phyloP scores from a whole-genome alignment of 2,329 filamentous ascomycete species.

The Neoascochyta sp. region DNA sequence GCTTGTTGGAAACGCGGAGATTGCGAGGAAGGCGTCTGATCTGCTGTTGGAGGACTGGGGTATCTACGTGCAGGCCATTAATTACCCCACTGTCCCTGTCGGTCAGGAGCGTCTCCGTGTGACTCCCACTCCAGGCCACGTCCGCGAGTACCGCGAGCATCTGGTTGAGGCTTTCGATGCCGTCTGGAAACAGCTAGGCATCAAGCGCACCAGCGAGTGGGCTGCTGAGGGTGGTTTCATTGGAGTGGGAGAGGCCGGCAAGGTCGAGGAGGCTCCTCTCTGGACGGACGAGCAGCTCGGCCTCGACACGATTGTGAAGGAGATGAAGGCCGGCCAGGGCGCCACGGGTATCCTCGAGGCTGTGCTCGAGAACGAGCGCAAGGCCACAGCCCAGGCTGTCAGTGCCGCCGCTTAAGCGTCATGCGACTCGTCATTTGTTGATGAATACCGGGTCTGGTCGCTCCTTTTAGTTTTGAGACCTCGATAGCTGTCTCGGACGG shows the following conservation, averaged over 20 bases:
- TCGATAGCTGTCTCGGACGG: constrained; percentile 6
- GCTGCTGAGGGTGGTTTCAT: constrained; percentile 87
- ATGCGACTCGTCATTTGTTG: background rate
- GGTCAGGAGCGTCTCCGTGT: constrained; percentile 96
- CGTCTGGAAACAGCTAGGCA: constrained; percentile 83
- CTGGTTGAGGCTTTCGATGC: constrained; percentile 78
- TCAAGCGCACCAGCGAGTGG: constrained; percentile 94
- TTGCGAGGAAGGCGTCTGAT: constrained; percentile 89
- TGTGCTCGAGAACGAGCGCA: constrained; percentile 46
- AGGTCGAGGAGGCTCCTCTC: constrained; percentile 63
- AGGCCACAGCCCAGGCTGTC: constrained; percentile 42
- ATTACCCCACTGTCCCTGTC: constrained; percentile 95
- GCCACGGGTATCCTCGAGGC: constrained; percentile 47
- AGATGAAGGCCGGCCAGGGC: constrained; percentile 52
- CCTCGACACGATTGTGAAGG: constrained; percentile 52
- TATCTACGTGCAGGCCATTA: constrained; percentile 98
- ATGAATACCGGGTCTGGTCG: constrained; percentile 23
- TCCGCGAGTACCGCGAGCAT: constrained; percentile 77
- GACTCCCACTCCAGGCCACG: constrained; percentile 91
- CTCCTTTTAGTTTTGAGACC: constrained; percentile 29
- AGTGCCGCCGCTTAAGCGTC: constrained; percentile 40
- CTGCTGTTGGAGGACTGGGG: constrained; percentile 83
- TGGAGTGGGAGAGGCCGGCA: constrained; percentile 74
- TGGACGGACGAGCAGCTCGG: constrained; percentile 91
- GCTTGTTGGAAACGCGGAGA: constrained; percentile 87